Evolutionary conservation across 495 filamentous ascomycete genomes (phyloP), one percentile per base, ranked within the genome.

Genomic region (Penicillium macrosclerotiorum): DNA sequence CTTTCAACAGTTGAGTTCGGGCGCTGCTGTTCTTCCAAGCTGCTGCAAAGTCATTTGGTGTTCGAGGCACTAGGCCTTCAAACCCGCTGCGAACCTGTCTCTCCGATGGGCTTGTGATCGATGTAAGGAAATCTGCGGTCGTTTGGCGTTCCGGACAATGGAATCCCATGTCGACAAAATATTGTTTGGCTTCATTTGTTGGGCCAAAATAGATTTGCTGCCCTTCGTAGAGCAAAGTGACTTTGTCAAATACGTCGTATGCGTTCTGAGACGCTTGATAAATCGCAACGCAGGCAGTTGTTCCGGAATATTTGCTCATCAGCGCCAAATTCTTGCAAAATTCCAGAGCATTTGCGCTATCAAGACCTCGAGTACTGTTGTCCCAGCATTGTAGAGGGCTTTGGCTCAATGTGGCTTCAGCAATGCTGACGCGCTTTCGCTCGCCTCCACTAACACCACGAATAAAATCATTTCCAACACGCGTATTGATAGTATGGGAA

Each of bases 211-310:
- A 87, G 31, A 86, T 83, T 51, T 85, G 69, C 1, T 75, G 64
- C 1, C 83, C 82, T 36, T 81, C 74, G 49, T 85, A 83, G 0
- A 86, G 59, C 1, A 86, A 68, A 1, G 69, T 42, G 8, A 76
- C 73, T 53, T 83, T 83, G 57, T 83, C 81, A 43, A 83, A 83
- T 9, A 69, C 49, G 25, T 69, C 66, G 62, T 90, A 94, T 51
- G 93, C 94, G 47, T 80, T 85, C 60, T 94, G 88, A 7, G 81
- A 85, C 0, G 88, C 88, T 61, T 93, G 88, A 53, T 91, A 93
- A 3, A 90, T 73, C 0, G 86, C 87, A n/a, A 90, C 84, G 24
- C 88, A 87, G 8, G 86, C 88, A 37, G 81, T 83, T 2, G 79
- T 86, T 51, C 83, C 73, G 63, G 83, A 81, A 33, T 89, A 72